Evolutionary conservation across 495 filamentous ascomycete genomes (phyloP).

Genomic region (Neurospora sublineolata): DNA sequence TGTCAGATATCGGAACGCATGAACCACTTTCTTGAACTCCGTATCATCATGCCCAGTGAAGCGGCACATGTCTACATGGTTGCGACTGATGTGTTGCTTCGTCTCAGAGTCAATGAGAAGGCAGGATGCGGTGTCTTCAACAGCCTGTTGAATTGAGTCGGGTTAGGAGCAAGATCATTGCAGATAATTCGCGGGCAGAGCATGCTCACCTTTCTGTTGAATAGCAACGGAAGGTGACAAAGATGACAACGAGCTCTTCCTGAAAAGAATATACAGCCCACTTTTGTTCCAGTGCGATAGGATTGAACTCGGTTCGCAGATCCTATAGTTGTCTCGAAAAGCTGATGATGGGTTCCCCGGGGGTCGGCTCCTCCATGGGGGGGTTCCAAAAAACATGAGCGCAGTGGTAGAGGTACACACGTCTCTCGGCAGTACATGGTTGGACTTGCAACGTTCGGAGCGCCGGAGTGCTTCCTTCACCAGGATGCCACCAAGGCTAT

Average conservation of each 20-base stretch:
- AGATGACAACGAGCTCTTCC: conserved; percentile 17
- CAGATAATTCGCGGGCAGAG: too few relatives aligned
- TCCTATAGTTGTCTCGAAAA: conserved; percentile 10
- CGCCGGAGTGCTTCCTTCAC: conserved; percentile 32
- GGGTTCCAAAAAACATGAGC: conserved; percentile 34
- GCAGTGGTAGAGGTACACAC: conserved; percentile 26
- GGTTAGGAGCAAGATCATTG: too few relatives aligned
- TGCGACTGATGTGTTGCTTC: conserved; percentile 16
- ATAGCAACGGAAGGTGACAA: too few relatives aligned
- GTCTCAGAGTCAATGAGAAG: conserved; percentile 16
- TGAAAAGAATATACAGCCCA: conserved; percentile 30
- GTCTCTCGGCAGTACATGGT: conserved; percentile 11
- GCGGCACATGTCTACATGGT: conserved; percentile 34
- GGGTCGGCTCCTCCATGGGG: conserved; percentile 28
- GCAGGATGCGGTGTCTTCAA: conserved; percentile 26
- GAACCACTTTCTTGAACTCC: conserved; percentile 12
- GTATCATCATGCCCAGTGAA: conserved; percentile 23
- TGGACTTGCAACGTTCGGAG: conserved; percentile 6
- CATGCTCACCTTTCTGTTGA: conserved; percentile 12
- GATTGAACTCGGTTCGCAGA: conserved; percentile 21
- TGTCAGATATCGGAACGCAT: neutral
- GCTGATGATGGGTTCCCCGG: conserved; percentile 6
- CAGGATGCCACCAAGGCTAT: conserved; percentile 43
- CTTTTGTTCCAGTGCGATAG: conserved; percentile 11
- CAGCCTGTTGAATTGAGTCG: conserved; percentile 13